Base-by-base conservation (phyloP, 129 eudicot species). In the Escallonia rubra region DNA sequence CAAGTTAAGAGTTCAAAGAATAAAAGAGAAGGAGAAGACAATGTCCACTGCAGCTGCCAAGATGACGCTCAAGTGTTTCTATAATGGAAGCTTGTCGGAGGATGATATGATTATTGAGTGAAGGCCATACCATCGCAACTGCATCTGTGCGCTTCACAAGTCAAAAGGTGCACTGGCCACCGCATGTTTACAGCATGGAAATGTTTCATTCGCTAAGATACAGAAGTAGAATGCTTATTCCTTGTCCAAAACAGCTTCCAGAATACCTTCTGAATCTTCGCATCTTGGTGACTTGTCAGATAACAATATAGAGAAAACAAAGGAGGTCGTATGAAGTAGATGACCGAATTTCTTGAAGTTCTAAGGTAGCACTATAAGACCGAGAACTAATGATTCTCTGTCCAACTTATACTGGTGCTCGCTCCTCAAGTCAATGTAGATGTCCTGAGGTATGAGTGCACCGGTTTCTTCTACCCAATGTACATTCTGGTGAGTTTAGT, bases 41-140 rank as follows among this genome's bases (percentile, higher is more conserved):
- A 68, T 68, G 34, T 23, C 34, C 34, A 23, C 10, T 46, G 59
- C 14, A 74, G 60, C 67, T 57, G 66, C 67, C 51, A 39, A 67
- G 2, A 13, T 59, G 64, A 57, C 59, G 69, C n/a, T 55, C 50
- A 42, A 59, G 23, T 59, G 43, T 44, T 59, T 60, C 43, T 59
- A 49, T 56, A 69, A 71, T 12, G 58, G 74, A 55, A 59, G 77
- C 55, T 50, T 65, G 41, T 71, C 82, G 55, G 62, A 44, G 58
- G 10, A 53, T 7, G 67, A 72, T 52, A 43, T n/a, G 62, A 11
- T 34, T 23, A 59, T 71, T n/a, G 73, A 71, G 14, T 66, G 60
- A 5, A 38, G 77, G 52, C 77, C 82, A 15, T 71, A 77, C 66
- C 73, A 65, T 38, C 23, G 49, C n/a, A 77, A 71, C 69, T 71